Percentiles rank a stretch among this genome's conserved stretches.
Evolutionary conservation across 345 rosid genomes (phyloP).

Genomic region (Barbarea vulgaris): DNA sequence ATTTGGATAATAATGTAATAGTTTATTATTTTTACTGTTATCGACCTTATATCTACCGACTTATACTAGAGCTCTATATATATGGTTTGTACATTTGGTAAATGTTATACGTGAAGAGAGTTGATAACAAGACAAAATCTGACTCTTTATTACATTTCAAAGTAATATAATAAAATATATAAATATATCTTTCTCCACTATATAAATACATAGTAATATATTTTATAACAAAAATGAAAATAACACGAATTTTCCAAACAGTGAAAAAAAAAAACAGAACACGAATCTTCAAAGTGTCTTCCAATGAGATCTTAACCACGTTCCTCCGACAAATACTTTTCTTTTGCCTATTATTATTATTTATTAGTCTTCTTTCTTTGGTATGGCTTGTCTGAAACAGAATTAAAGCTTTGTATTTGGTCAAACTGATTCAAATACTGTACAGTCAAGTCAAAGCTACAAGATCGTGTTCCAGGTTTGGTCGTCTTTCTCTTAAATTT

Average conservation of each 20-base stretch:
- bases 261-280: neutral
- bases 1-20: too few species aligned
- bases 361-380: constrained; percentile 5
- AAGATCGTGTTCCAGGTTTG: constrained; percentile 31
- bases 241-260: neutral
- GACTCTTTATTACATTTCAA: too few species aligned
- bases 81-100: too few species aligned
- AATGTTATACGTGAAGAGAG: too few species aligned
- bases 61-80: too few species aligned
- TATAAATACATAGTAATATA: too few species aligned
- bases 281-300: constrained; percentile 15
- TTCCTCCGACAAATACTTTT: neutral
- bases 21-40: too few species aligned
- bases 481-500: constrained; percentile 20
- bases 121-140: too few species aligned
- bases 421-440: constrained; percentile 9
- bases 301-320: neutral
- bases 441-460: constrained; percentile 39
- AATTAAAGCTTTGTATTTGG: neutral
- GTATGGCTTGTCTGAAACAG: constrained; percentile 11
- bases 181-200: too few species aligned
- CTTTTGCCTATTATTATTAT: neutral
- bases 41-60: too few species aligned
- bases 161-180: too few species aligned
- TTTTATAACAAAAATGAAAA: neutral